These are phyloP conservation scores for Lipomyces yamadae DNA, from an alignment of 805 yeast genomes.

Conservation along the genomic window DNA sequence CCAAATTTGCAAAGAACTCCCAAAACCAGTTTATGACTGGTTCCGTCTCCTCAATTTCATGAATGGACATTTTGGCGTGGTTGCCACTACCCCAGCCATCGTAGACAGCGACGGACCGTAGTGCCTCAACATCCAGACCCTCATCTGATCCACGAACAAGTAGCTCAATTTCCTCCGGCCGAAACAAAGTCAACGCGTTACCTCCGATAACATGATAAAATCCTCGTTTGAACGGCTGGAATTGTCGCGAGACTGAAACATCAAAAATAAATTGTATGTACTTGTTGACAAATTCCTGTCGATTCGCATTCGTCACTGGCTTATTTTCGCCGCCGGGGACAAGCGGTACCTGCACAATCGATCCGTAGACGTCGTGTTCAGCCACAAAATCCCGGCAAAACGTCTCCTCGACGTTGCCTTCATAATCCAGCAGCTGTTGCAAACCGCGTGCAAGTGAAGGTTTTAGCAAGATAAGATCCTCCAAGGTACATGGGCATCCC, in stretches of 20 bases:
- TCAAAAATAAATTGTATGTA: conserved; percentile 67
- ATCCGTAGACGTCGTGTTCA: conserved; percentile 57
- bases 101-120: conserved; percentile 76
- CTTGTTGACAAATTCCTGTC: conserved; percentile 62
- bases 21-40: conserved; percentile 79
- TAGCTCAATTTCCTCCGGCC: conserved; percentile 79
- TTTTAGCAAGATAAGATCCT: conserved; percentile 69
- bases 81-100: conserved; percentile 57
- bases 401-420: conserved; percentile 51
- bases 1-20: conserved; percentile 65
- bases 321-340: conserved; percentile 61
- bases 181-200: conserved; percentile 76
- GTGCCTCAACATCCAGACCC: conserved; percentile 65
- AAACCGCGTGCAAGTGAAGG: conserved; percentile 69
- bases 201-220: conserved; percentile 79
- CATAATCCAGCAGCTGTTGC: conserved; percentile 52
- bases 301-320: conserved; percentile 63
- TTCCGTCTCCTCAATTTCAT: conserved; percentile 45
- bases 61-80: conserved; percentile 13
- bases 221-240: conserved; percentile 67
- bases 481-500: conserved; percentile 57
- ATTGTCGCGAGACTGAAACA: conserved; percentile 57
- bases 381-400: conserved; percentile 66
- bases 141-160: conserved; percentile 78
- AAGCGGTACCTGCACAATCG: conserved; percentile 54